phyloP scores from a whole-genome alignment of 495 filamentous ascomycete genomes.

The Beverwykella pulmonaria region DNA sequence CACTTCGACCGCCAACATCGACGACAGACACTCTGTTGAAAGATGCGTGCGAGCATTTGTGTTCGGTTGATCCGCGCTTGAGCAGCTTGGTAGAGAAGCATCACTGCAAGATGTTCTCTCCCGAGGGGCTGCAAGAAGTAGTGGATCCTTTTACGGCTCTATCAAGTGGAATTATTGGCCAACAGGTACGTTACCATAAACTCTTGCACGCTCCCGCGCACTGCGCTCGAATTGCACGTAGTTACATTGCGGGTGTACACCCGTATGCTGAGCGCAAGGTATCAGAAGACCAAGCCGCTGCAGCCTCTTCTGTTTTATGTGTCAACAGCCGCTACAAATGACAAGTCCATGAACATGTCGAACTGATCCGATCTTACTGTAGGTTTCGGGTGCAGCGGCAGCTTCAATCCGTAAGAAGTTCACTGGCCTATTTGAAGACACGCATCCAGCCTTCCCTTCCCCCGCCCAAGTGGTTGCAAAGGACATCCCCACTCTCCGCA shows the following conservation, averaged over 20 bases:
- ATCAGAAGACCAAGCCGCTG: too few species aligned
- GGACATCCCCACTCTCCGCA: slow-evolving; percentile 56
- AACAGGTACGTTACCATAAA: slow-evolving; percentile 59
- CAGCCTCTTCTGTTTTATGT: too few species aligned
- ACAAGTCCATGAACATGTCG: neutral
- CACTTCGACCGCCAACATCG: slow-evolving; percentile 53
- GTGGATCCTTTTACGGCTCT: slow-evolving; percentile 87
- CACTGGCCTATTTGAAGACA: slow-evolving; percentile 50
- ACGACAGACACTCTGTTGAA: slow-evolving; percentile 76
- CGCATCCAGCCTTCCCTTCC: slow-evolving; percentile 63
- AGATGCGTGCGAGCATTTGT: slow-evolving; percentile 75
- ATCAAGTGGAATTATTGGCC: slow-evolving; percentile 84
- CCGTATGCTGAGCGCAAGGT: neutral
- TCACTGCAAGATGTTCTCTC: slow-evolving; percentile 76
- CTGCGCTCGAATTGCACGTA: neutral
- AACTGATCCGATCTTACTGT: slow-evolving; percentile 1
- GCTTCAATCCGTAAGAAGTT: slow-evolving; percentile 85
- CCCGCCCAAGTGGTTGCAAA: slow-evolving; percentile 68
- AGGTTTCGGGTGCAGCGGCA: slow-evolving; percentile 87
- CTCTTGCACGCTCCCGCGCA: neutral
- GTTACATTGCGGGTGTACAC: neutral
- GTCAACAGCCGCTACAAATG: too few species aligned
- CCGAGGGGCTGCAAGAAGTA: slow-evolving; percentile 77
- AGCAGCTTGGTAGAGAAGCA: slow-evolving; percentile 72
- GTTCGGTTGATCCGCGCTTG: slow-evolving; percentile 74